phyloP scores from a whole-genome alignment of 2,329 filamentous ascomycete species.

The Aulographum hederae region DNA sequence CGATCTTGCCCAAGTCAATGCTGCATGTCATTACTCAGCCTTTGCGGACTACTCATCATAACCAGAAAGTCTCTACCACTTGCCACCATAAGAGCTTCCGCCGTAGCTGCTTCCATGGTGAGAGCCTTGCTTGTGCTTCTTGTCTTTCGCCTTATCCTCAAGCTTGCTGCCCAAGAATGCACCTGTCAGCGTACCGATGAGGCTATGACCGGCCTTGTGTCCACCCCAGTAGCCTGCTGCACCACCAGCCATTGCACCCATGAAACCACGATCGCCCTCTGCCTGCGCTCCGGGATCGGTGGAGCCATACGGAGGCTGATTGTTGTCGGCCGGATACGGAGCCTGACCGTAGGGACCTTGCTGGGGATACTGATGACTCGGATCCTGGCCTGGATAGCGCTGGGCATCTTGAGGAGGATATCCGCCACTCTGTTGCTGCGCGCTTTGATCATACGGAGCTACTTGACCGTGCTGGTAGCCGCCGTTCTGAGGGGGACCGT shows the following conservation, averaged over 20 bases:
- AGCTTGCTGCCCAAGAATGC: slow-evolving; percentile 36
- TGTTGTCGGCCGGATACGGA: slow-evolving; percentile 16
- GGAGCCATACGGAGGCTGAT: slow-evolving; percentile 9
- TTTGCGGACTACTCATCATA: too few relatives aligned
- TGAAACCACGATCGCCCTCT: slow-evolving; percentile 38
- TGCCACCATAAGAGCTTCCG: background rate
- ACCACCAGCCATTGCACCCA: slow-evolving; percentile 37
- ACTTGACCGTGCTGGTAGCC: slow-evolving; percentile 30
- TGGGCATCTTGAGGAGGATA: background rate
- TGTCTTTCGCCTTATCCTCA: slow-evolving; percentile 33
- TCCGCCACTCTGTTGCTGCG: slow-evolving; percentile 13
- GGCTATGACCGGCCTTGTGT: slow-evolving; percentile 34
- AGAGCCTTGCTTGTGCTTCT: slow-evolving; percentile 19
- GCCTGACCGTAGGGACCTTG: slow-evolving; percentile 20
- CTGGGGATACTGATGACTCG: slow-evolving; percentile 19
- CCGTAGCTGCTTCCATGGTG: slow-evolving; percentile 3
- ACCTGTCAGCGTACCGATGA: slow-evolving; percentile 39
- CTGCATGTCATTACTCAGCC: too few relatives aligned
- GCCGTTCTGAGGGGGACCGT: slow-evolving; percentile 27
- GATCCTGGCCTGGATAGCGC: slow-evolving; percentile 10
- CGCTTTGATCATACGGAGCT: slow-evolving; percentile 13
- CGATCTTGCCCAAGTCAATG: too few relatives aligned
- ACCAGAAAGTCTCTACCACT: slow-evolving; percentile 1
- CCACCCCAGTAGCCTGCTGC: slow-evolving; percentile 38
- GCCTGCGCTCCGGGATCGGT: slow-evolving; percentile 26